Conservation (phyloP, 805 yeast species). For the Ogataea populi-albae region DNA sequence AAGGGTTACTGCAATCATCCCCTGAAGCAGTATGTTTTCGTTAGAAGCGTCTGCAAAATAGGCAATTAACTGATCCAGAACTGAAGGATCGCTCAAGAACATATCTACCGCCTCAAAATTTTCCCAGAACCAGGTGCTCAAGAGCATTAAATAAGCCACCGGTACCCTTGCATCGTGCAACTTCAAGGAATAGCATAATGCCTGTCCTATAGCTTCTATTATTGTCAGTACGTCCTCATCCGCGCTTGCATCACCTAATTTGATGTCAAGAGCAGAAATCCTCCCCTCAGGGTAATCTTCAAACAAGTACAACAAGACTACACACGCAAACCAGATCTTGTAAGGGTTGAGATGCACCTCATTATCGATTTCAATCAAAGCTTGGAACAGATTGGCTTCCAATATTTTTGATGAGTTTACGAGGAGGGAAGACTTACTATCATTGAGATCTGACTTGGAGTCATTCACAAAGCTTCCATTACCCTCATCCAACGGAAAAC, state of each 20-base stretch:
- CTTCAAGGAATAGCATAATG: conserved; percentile 62
- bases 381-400: conserved; percentile 62
- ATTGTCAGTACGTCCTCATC: conserved; percentile 70
- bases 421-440: conserved; percentile 8
- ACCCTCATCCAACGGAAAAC: not conserved
- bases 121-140: conserved; percentile 76
- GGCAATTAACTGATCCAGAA: conserved; percentile 65
- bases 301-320: conserved; percentile 60
- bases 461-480: not conserved
- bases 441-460: not conserved
- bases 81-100: conserved; percentile 65
- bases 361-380: conserved; percentile 73
- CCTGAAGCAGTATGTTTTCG: conserved; percentile 49
- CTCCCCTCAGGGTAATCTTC: conserved; percentile 51
- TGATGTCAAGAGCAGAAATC: conserved; percentile 45
- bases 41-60: conserved; percentile 49
- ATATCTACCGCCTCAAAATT: conserved; percentile 72
- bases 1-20: conserved; percentile 65
- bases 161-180: conserved; percentile 69
- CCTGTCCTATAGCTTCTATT: conserved; percentile 75
- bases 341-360: conserved; percentile 79
- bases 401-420: conserved; percentile 30
- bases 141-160: conserved; percentile 71
- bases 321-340: conserved; percentile 77
- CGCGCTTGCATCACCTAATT: conserved; percentile 53